These are phyloP conservation scores for Vigna angularis DNA, from an alignment of 306 rosid species.

Conservation along the genomic window DNA sequence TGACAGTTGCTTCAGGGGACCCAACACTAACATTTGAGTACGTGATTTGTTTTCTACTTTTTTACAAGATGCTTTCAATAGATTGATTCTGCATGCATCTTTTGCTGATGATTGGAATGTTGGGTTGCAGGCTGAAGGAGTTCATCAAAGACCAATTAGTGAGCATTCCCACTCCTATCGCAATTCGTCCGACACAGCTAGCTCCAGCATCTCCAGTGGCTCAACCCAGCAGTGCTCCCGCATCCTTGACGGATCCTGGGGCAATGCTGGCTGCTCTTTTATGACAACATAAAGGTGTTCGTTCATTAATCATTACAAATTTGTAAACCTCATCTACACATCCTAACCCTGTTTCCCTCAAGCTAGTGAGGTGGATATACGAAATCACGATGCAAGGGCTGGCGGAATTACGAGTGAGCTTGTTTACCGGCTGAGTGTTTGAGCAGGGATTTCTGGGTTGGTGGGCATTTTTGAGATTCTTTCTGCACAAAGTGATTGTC, in stretches of 20 bases:
- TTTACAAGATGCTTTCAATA: background rate
- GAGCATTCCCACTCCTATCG: slow-evolving; percentile 62
- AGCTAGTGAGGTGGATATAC: slow-evolving; percentile 52
- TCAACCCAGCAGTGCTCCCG: slow-evolving; percentile 58
- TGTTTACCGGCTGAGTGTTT: slow-evolving; percentile 63
- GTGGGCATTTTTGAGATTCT: slow-evolving; percentile 75
- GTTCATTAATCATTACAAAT: slow-evolving; percentile 54
- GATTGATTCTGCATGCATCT: background rate
- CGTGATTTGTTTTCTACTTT: slow-evolving; percentile 45
- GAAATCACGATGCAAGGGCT: slow-evolving; percentile 74
- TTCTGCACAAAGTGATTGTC: slow-evolving; percentile 77
- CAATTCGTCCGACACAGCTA: slow-evolving; percentile 54
- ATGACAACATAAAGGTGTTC: slow-evolving; percentile 60
- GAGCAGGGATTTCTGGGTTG: slow-evolving; percentile 67
- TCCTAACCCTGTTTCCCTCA: slow-evolving; percentile 50
- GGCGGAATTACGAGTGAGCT: slow-evolving; percentile 70
- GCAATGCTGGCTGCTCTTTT: slow-evolving; percentile 96
- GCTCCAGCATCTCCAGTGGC: slow-evolving; percentile 60
- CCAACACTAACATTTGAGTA: slow-evolving; percentile 89
- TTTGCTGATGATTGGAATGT: slow-evolving; percentile 37
- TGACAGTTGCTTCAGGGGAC: slow-evolving; percentile 99
- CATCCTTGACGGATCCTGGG: slow-evolving; percentile 82
- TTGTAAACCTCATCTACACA: slow-evolving; percentile 76
- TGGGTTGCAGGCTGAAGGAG: slow-evolving; percentile 84
- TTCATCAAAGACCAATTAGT: slow-evolving; percentile 90